Evolutionary conservation across 352 stramenopile species (phyloP), one percentile per base, ranked within the genome.

Genomic region (Phytophthora gonapodyides): DNA sequence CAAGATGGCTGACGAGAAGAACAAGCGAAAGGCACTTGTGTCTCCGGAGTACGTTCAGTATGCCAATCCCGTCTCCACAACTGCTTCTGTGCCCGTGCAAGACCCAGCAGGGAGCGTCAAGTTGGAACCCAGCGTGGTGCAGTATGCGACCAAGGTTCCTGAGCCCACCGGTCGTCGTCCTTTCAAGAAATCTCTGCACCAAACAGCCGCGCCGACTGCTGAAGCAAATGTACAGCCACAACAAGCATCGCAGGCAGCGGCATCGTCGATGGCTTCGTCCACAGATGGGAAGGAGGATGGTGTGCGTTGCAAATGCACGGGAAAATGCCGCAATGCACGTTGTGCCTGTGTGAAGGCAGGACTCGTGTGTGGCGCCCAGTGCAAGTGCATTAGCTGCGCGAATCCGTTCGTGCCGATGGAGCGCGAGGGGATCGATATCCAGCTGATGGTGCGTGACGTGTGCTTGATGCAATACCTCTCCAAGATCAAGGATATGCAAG

Each of bases 1-100:
- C 44, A 80, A 75, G 16, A 62, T 83, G 55, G 61, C 71, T 0
- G 80, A 89, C 19, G 84, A 94, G 24, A 89, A 87, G 44, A 91
- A 87, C 70, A 94, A 94, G 65, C 82, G 84, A 17, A 91, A 91
- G 57, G 82, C 82, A 41, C 73, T 94, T 24, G 81, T 94, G 42
- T 94, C 84, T 21, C 84, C 84, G 12, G 84, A 94, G 58, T 94
- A 91, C 33, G 82, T 91, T 15, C 84, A 94, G 47, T 94, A 92
- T 52, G 77, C 66, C 5, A 80, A 64, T 21, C 48, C 55, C 7
- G 40, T 67, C 17, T 57, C 51, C 33, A 41, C 42, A 48, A 21
- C 31, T 31, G 49, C 35, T 56, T 27, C 56, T 24, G n/a, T 36
- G 47, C 36, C 52, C 12, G 38, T 47, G 5, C 44, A 17, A 37